These are phyloP conservation scores for Cyberlindnera bimundalis DNA, from an alignment of 805 yeast genomes.

Conservation along the genomic window DNA sequence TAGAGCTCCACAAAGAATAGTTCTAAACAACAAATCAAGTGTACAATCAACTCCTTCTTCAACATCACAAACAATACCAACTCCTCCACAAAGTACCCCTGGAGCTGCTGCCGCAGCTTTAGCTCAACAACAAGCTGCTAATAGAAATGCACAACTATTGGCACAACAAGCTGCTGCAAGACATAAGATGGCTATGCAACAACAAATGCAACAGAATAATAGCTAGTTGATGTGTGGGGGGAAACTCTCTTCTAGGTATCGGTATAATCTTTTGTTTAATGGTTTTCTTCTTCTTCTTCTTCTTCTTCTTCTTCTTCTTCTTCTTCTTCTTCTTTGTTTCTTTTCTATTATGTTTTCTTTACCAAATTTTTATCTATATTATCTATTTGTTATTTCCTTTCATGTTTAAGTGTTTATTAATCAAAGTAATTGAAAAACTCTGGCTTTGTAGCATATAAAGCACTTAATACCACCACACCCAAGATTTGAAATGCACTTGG, in stretches of 20 bases:
- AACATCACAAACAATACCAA: constrained; percentile 3
- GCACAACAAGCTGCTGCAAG: constrained; percentile 17
- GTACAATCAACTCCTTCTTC: constrained; percentile 10
- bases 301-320: background rate
- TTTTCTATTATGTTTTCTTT: background rate
- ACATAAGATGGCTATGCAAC: constrained; percentile 13
- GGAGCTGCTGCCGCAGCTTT: constrained; percentile 9
- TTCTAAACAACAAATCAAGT: constrained; percentile 7
- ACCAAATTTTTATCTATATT: background rate
- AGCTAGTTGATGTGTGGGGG: background rate
- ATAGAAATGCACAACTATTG: constrained; percentile 13
- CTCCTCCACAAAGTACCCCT: constrained; percentile 9
- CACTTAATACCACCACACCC: constrained; percentile 2
- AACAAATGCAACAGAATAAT: constrained; percentile 4
- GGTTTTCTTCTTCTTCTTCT: background rate
- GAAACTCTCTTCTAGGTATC: background rate
- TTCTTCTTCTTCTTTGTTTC: background rate
- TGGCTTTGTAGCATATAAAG: constrained; percentile 15
- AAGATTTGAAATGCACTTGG: constrained; percentile 20
- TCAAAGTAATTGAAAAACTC: constrained; percentile 12
- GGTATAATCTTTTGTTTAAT: background rate
- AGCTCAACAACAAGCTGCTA: constrained; percentile 15
- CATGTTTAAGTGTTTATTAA: no score
- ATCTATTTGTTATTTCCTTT: no score
- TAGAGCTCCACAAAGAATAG: constrained; percentile 44